Evolutionary conservation across 805 yeast species (phyloP).

Genomic region (Spathaspora girioi): DNA sequence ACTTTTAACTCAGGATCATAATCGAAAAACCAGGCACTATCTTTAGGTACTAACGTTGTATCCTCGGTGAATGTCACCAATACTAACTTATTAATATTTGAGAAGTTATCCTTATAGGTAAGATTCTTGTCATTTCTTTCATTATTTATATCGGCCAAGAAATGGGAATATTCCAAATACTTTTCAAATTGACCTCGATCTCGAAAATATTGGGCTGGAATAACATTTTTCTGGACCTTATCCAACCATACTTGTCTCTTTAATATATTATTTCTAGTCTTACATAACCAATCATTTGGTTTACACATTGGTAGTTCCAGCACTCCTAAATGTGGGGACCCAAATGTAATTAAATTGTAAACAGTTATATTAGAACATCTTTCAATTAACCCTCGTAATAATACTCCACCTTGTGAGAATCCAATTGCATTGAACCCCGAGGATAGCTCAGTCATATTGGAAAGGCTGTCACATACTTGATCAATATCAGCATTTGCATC

Average conservation of each 20-base stretch:
- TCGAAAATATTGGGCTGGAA: constrained; percentile 77
- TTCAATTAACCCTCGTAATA: constrained; percentile 64
- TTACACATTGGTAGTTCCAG: constrained; percentile 62
- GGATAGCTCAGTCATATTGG: constrained; percentile 38
- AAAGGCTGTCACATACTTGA: constrained; percentile 53
- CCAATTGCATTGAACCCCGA: constrained; percentile 73
- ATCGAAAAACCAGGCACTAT: constrained; percentile 67
- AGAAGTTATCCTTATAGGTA: constrained; percentile 43
- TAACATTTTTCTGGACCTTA: constrained; percentile 50
- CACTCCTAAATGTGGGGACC: constrained; percentile 79
- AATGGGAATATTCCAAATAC: constrained; percentile 54
- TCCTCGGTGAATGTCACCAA: constrained; percentile 60
- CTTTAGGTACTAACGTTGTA: constrained; percentile 68
- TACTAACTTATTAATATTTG: constrained; percentile 48
- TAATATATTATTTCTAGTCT: constrained; percentile 48
- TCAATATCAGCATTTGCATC: constrained; percentile 53
- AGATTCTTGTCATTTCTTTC: constrained; percentile 40
- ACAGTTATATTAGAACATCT: constrained; percentile 44
- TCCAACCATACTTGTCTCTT: constrained; percentile 59
- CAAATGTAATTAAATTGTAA: constrained; percentile 62
- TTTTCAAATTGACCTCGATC: constrained; percentile 51
- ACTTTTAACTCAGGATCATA: constrained; percentile 40
- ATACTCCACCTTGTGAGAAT: constrained; percentile 82
- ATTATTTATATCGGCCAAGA: constrained; percentile 65
- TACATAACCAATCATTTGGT: constrained; percentile 56